Base-by-base conservation (phyloP, 495 filamentous ascomycete species). In the Xylaria cubensis region DNA sequence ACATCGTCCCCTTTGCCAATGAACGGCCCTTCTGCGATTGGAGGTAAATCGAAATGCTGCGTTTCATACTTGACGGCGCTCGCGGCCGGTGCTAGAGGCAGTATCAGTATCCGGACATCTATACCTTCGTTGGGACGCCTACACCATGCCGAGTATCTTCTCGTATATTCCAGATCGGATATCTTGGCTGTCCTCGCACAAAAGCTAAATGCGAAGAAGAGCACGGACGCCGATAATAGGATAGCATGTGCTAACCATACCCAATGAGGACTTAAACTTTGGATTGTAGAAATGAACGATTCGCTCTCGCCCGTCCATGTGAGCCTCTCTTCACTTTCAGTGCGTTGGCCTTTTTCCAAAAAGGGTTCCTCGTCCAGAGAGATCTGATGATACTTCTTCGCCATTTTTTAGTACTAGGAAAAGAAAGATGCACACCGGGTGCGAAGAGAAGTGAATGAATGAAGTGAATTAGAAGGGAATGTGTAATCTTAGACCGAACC, bases 41-140 rank as follows among this genome's bases (percentile, higher is more conserved):
- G 81, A 10, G 80, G 81, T 34, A 81, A 70, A 65, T 82, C 82
- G 73, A 82, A 86, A 63, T 82, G 82, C 36, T 81, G 78, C 62
- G 74, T 80, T 65, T 84, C 76, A 71, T 86, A 85, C 63, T 83
- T 77, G 13, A 85, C 82, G n/a, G 82, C 83, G 62, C 80, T 80
- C 6, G 77, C 78, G 19, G 84, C 82, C 61, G 84, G 84, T 61
- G 82, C 83, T 86, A 48, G 73, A 67, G 21, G 51, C 8, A 67
- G 19, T 56, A 67, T 80, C 73, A 81, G 75, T 63, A 13, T 61
- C 26, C 13, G 21, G 15, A 24, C 12, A 61, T 39, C 19, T 55
- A n/a, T 12, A 26, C 26, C 21, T 64, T 58, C 3, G 15, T 19
- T 24, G 9, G 12, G 58, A 10, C 50, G 74, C 79, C 26, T 78